Evolutionary conservation across 495 filamentous ascomycete genomes (phyloP).

Genomic region (Daldinia caldariorum): DNA sequence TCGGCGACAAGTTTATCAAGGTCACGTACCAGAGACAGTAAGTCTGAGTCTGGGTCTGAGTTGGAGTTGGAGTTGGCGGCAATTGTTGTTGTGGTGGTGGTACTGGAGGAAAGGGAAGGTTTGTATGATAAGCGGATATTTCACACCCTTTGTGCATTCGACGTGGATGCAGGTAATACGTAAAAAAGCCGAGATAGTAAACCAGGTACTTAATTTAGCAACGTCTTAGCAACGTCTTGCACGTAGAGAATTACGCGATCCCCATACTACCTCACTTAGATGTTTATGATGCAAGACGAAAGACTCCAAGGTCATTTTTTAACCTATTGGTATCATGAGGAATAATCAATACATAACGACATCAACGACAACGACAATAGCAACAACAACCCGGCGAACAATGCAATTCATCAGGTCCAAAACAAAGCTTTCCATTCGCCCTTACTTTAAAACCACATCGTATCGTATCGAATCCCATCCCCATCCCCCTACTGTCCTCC

Average conservation of each 20-base stretch:
- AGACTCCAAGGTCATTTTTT: conserved; percentile 25
- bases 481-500: no score
- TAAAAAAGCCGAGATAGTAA: conserved; percentile 9
- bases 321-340: conserved; percentile 37
- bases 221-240: not conserved
- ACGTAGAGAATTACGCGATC: not conserved
- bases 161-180: conserved; percentile 2
- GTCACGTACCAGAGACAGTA: conserved; percentile 94
- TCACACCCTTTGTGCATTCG: conserved; percentile 24
- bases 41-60: not conserved
- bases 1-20: conserved; percentile 75
- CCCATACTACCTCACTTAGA: not conserved
- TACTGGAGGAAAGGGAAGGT: conserved; percentile 3
- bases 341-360: conserved; percentile 35
- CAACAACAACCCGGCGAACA: not conserved
- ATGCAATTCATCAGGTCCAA: conserved; percentile 9
- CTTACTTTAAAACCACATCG: not conserved
- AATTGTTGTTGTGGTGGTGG: not conserved
- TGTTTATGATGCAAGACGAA: not conserved
- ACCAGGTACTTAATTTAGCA: not conserved
- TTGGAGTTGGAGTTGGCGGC: not conserved
- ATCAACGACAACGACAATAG: not conserved
- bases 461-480: not conserved
- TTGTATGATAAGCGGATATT: conserved; percentile 29
- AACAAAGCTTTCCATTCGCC: not conserved